Percentiles rank a stretch among this genome's conserved stretches.
phyloP scores from a whole-genome alignment of 2,329 filamentous ascomycete genomes.

The Alternaria atra region DNA sequence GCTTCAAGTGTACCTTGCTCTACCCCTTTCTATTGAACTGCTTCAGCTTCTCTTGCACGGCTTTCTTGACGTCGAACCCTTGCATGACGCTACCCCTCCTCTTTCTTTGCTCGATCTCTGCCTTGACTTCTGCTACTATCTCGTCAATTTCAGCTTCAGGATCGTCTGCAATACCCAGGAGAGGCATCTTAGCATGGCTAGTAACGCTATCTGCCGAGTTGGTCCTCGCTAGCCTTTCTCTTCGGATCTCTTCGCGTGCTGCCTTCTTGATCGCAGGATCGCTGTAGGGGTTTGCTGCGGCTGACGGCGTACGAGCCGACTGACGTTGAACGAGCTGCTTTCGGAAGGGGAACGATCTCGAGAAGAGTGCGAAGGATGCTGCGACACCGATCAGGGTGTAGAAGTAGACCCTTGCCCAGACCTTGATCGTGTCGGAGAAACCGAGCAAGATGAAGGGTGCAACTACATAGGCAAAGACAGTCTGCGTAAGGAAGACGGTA shows the following conservation, averaged over 20 bases:
- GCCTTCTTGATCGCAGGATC: constrained; percentile 40
- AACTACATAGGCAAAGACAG: constrained; percentile 83
- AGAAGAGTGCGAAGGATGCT: constrained; percentile 76
- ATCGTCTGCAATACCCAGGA: constrained; percentile 82
- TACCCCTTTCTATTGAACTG: constrained; percentile 40
- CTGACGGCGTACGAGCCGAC: constrained; percentile 28
- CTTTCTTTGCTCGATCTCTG: constrained; percentile 72
- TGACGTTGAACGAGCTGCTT: constrained; percentile 52
- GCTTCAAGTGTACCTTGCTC: not conserved
- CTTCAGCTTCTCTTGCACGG: constrained; percentile 49
- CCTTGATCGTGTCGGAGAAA: constrained; percentile 73
- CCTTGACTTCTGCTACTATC: constrained; percentile 76
- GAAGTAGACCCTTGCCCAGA: constrained; percentile 90
- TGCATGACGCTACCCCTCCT: constrained; percentile 54
- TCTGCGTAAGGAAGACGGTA: constrained; percentile 78
- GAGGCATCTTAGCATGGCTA: constrained; percentile 63
- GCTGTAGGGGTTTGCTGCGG: constrained; percentile 33
- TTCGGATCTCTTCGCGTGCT: constrained; percentile 46
- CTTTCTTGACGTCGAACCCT: constrained; percentile 47
- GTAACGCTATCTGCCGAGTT: constrained; percentile 63
- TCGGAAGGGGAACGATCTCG: constrained; percentile 74
- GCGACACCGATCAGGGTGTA: constrained; percentile 77
- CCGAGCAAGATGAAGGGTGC: constrained; percentile 86
- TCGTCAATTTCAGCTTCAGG: constrained; percentile 78
- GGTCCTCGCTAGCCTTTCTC: constrained; percentile 56